phyloP scores from a whole-genome alignment of 805 yeast genomes.

The Nakazawaea populi region DNA sequence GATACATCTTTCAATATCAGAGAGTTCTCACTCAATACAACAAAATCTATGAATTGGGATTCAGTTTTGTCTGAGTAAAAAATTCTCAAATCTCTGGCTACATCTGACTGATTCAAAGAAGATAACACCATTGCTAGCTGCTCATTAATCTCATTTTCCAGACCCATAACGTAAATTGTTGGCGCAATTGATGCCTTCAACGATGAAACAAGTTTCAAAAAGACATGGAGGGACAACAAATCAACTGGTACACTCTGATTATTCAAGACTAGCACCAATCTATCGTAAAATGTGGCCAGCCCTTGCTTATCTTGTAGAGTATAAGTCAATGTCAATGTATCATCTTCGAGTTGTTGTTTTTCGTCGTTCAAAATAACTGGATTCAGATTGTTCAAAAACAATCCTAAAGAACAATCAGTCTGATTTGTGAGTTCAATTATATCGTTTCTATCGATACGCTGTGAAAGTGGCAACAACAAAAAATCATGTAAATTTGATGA shows the following conservation, averaged over 20 bases:
- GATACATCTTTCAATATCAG: background rate
- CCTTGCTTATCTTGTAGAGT: background rate
- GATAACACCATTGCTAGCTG: background rate
- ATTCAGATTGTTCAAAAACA: conserved; percentile 3
- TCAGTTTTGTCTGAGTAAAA: background rate
- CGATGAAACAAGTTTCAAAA: background rate
- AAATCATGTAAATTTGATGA: background rate
- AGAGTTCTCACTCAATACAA: background rate
- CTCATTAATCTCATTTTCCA: background rate
- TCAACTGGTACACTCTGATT: background rate
- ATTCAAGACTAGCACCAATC: background rate
- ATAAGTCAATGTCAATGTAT: conserved; percentile 1
- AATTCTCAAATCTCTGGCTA: background rate
- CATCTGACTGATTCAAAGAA: background rate
- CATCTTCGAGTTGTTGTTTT: background rate
- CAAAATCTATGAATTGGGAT: background rate
- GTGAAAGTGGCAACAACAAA: conserved; percentile 1
- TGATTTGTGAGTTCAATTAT: background rate
- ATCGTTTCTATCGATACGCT: conserved; percentile 1
- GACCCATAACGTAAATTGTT: background rate
- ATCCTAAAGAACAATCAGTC: background rate
- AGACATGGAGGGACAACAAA: conserved; percentile 2
- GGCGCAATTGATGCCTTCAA: background rate
- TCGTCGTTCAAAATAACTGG: background rate
- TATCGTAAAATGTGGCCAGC: background rate